phyloP scores from a whole-genome alignment of 2,329 filamentous ascomycete species.

The Aotearoamyces nothofagi region DNA sequence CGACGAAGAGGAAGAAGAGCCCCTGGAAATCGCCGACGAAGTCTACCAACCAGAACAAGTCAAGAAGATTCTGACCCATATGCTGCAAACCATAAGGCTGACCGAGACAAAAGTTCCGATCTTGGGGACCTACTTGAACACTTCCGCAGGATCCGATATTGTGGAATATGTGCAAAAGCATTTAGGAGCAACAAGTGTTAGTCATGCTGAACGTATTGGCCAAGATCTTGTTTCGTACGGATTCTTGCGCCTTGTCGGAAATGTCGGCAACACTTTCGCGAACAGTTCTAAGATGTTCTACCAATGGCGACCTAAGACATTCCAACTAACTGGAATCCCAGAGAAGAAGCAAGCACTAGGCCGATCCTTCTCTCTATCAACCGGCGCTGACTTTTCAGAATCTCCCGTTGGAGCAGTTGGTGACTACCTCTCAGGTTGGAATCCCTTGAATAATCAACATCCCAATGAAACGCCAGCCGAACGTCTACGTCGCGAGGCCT shows the following conservation, averaged over 20 bases:
- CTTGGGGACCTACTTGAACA: constrained; percentile 86
- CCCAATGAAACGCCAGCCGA: constrained; percentile 90
- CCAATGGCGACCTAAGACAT: constrained; percentile 89
- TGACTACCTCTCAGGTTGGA: constrained; percentile 87
- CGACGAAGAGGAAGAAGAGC: constrained; percentile 61
- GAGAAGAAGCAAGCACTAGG: constrained; percentile 68
- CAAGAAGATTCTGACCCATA: constrained; percentile 78
- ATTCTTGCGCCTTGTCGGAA: constrained; percentile 80
- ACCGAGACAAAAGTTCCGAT: constrained; percentile 92
- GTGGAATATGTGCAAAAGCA: constrained; percentile 88
- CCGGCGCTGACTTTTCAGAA: constrained; percentile 44
- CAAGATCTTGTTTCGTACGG: constrained; percentile 82
- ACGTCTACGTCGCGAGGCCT: constrained; percentile 73
- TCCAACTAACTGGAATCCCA: constrained; percentile 72
- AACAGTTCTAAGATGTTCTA: constrained; percentile 97
- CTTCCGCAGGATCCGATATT: constrained; percentile 80
- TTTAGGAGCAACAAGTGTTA: constrained; percentile 70
- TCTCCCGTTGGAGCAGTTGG: constrained; percentile 71
- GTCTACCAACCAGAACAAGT: constrained; percentile 73
- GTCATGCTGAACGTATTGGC: constrained; percentile 85
- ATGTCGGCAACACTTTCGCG: constrained; percentile 87
- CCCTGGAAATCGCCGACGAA: constrained; percentile 82
- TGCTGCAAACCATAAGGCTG: constrained; percentile 74
- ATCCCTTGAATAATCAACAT: constrained; percentile 74
- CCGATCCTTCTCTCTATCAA: constrained; percentile 60